A percentile compares a stretch with the other conserved stretches of the same genome.
Evolutionary conservation across 306 rosid species (phyloP).

Genomic region (Prunus mira): DNA sequence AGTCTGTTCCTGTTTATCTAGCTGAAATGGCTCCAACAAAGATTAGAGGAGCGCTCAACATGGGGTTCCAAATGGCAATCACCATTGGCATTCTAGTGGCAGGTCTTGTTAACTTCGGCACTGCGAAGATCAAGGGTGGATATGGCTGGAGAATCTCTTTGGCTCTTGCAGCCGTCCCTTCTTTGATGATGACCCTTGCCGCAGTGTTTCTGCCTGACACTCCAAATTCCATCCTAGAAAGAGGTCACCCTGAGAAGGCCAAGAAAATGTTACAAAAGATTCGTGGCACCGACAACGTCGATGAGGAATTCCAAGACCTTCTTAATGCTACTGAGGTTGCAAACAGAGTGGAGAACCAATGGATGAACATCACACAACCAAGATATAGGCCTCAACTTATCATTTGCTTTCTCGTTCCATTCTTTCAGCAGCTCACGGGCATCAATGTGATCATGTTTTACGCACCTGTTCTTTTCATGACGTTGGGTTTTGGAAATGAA

Average conservation of each 20-base stretch:
- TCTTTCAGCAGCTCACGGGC: background rate
- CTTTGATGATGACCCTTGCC: background rate
- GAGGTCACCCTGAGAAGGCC: background rate
- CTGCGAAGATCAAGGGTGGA: background rate
- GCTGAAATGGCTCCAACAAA: slow-evolving; percentile 7
- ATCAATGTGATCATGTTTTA: slow-evolving; percentile 6
- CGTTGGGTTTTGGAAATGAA: background rate
- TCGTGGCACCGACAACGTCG: background rate
- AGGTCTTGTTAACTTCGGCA: background rate
- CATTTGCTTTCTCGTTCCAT: background rate
- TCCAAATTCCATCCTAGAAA: background rate
- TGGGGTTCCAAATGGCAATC: background rate
- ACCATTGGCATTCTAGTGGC: background rate
- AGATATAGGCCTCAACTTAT: background rate
- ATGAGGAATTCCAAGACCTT: background rate
- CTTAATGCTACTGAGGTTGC: background rate
- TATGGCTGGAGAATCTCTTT: background rate
- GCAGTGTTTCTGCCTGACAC: background rate
- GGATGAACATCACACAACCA: background rate
- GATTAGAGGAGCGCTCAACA: slow-evolving; percentile 2
- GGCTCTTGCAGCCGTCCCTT: background rate
- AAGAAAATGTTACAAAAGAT: background rate
- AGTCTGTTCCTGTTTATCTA: background rate
- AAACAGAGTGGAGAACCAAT: background rate
- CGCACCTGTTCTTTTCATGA: background rate